These are phyloP conservation scores for Verticillium albo-atrum DNA, from an alignment of 2,329 filamentous ascomycete genomes.

Conservation along the genomic window DNA sequence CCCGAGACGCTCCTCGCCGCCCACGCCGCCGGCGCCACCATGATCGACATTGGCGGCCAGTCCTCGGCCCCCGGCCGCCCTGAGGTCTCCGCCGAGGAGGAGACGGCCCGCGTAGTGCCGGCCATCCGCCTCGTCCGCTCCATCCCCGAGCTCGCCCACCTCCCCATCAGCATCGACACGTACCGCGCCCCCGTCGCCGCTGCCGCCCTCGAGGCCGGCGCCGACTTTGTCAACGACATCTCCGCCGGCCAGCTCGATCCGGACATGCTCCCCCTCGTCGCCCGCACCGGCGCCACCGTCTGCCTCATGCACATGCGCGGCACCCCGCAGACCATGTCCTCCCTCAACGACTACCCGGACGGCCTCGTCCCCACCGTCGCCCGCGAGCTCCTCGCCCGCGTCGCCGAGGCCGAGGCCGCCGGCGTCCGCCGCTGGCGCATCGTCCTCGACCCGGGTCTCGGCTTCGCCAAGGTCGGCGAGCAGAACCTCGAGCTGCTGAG, in stretches of 20 bases:
- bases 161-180: conserved; percentile 87
- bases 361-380: conserved; percentile 64
- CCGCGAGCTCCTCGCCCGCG: conserved; percentile 63
- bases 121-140: conserved; percentile 70
- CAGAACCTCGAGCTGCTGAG: conserved; percentile 82
- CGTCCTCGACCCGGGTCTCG: conserved; percentile 87
- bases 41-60: conserved; percentile 91
- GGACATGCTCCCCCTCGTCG: conserved; percentile 78
- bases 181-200: conserved; percentile 82
- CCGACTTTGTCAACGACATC: conserved; percentile 93
- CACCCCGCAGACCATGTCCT: conserved; percentile 75
- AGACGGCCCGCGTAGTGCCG: conserved; percentile 73
- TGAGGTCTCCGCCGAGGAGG: conserved; percentile 67
- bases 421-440: conserved; percentile 92
- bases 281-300: conserved; percentile 71
- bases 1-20: conserved; percentile 55
- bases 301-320: conserved; percentile 93
- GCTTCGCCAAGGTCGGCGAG: conserved; percentile 79
- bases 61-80: conserved; percentile 77
- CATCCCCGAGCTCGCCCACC: conserved; percentile 53
- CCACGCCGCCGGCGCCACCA: conserved; percentile 67
- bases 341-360: conserved; percentile 60
- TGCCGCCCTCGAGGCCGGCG: conserved; percentile 70
- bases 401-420: conserved; percentile 70
- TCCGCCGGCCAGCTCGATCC: conserved; percentile 76